These are phyloP conservation scores for Zopfochytrium polystomum DNA, from an alignment of 371 early-diverging fungal species.

Conservation along the genomic window DNA sequence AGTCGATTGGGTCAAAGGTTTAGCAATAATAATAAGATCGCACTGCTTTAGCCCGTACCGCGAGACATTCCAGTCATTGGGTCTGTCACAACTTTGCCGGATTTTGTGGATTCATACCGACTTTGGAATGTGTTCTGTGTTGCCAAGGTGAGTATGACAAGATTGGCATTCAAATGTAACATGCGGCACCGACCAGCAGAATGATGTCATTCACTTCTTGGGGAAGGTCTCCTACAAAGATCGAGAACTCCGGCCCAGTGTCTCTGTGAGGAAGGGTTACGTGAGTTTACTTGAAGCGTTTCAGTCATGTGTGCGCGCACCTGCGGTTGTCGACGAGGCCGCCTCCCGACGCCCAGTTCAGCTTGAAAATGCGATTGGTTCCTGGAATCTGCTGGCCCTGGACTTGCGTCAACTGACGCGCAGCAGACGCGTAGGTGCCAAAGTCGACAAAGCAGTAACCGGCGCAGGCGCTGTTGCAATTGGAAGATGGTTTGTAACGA, in stretches of 20 bases:
- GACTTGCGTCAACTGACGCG: slow-evolving; percentile 59
- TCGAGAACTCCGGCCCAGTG: slow-evolving; percentile 67
- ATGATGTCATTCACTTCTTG: slow-evolving; percentile 68
- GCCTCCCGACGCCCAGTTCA: slow-evolving; percentile 84
- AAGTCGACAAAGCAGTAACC: too few relatives aligned
- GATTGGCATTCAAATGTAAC: neutral
- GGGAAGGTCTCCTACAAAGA: slow-evolving; percentile 85
- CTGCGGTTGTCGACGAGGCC: slow-evolving; percentile 29
- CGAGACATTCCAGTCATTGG: slow-evolving; percentile 65
- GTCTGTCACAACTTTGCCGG: slow-evolving; percentile 82
- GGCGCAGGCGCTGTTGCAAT: slow-evolving; percentile 19
- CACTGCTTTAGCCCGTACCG: too few relatives aligned
- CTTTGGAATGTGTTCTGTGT: slow-evolving; percentile 42
- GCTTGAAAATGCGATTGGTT: too few relatives aligned
- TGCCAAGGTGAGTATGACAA: neutral
- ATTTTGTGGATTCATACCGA: slow-evolving; percentile 64
- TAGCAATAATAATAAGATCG: too few relatives aligned
- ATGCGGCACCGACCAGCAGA: slow-evolving; percentile 59
- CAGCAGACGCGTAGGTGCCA: slow-evolving; percentile 56
- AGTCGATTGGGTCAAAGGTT: too few relatives aligned
- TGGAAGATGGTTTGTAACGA: too few relatives aligned
- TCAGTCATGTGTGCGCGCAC: too few relatives aligned
- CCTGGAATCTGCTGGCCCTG: slow-evolving; percentile 82
- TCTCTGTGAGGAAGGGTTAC: too few relatives aligned
- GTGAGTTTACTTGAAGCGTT: too few relatives aligned